Evolutionary conservation across 352 stramenopile genomes (phyloP), one percentile per base, ranked within the genome.

Genomic region (Globisporangium polare): DNA sequence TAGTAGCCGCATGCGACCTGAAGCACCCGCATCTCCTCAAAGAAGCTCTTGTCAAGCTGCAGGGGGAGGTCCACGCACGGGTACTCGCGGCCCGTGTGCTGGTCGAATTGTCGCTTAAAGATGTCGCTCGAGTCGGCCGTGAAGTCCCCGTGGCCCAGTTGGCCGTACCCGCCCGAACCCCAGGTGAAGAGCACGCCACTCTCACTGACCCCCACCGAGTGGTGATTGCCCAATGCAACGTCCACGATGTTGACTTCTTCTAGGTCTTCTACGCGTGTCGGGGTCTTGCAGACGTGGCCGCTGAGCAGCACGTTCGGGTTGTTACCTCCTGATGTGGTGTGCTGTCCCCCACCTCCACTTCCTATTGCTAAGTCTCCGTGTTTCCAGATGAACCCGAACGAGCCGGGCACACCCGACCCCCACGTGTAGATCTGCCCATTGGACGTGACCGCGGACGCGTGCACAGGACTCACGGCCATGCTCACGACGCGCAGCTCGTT

Each of bases 1-100:
- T 90, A 90, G 56, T 88, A 82, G 0, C 83, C 83, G 39, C 86
- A 94, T 8, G 77, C 76, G n/a, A 94, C 62, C 60, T 91, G 73
- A 10, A 74, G 65, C 35, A 91, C 74, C 18, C 73, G 72, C 77
- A 90, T 89, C 39, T 90, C 83, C 47, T 90, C 83, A 20, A 92
- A 89, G 60, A 74, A 82, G 60, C 78, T 88, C 8, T 73, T 75
- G 65, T 92, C 80, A 20, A 92, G 61, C 52, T 88, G 77, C n/a
- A 89, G 64, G 0, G 83, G 83, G 6, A 92, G 62, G 57, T 90
- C 78, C 7, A 92, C 71, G 52, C 80, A 70, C 9, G 83, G 78
- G 26, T 90, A 92, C 58, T 87, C 75, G 10, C 72, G 75, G 1
- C 83, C 79, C 24, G 67, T 87, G 68, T 90, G 83, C 39, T 77